Conservation (phyloP, 129 eudicot genomes). For the Flaveria linearis region DNA sequence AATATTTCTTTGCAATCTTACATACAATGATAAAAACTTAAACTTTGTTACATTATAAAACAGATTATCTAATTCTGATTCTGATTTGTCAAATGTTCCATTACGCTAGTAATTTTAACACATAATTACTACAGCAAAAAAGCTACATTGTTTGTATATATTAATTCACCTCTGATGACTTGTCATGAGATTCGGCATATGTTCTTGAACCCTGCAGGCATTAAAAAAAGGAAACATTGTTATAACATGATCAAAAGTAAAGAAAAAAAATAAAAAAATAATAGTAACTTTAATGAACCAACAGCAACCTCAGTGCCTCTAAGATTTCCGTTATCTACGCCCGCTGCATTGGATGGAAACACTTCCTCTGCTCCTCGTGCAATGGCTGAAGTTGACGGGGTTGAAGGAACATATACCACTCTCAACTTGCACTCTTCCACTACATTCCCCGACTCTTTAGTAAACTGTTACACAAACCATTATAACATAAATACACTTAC, state of each 20-base stretch:
- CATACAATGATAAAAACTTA: not conserved
- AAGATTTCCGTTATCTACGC: slow-evolving; percentile 44
- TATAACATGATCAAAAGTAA: slow-evolving; percentile 11
- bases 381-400: slow-evolving; percentile 56
- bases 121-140: not conserved
- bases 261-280: not conserved
- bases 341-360: slow-evolving; percentile 41
- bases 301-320: slow-evolving; percentile 46
- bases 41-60: not conserved
- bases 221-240: not conserved
- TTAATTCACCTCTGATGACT: slow-evolving; percentile 57
- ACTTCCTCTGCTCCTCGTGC: slow-evolving; percentile 76
- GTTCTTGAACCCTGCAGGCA: slow-evolving; percentile 44
- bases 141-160: not conserved
- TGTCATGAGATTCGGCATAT: slow-evolving; percentile 54
- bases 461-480: slow-evolving; percentile 51
- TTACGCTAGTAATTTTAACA: not conserved
- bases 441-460: slow-evolving; percentile 60
- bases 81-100: not conserved
- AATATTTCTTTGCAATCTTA: not conserved
- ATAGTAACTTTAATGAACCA: slow-evolving; percentile 8
- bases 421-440: slow-evolving; percentile 86
- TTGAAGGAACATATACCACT: slow-evolving; percentile 70
- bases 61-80: not conserved
- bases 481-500: slow-evolving; percentile 4